Evolutionary conservation across 2,329 filamentous ascomycete genomes (phyloP).

Genomic region (Coniochaeta sp.): DNA sequence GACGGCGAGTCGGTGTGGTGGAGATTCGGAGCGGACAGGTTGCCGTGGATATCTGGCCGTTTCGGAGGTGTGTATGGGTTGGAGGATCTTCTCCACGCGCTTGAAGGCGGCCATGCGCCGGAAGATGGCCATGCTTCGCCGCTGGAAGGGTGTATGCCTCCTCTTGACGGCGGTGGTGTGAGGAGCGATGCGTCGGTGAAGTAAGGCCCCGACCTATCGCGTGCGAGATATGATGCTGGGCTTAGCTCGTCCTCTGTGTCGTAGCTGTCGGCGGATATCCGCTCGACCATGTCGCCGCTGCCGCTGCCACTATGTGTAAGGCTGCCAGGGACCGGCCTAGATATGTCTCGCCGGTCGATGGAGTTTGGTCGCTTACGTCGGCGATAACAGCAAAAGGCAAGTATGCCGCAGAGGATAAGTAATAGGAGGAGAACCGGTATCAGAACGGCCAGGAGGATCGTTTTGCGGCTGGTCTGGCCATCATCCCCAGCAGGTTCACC

Average conservation of each 20-base stretch:
- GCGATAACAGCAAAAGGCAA: conserved; percentile 20
- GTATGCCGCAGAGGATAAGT: conserved; percentile 21
- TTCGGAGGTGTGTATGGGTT: background rate
- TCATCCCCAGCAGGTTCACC: conserved; percentile 2
- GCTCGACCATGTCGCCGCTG: background rate
- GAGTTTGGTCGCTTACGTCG: conserved; percentile 6
- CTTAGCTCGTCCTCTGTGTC: background rate
- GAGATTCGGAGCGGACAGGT: background rate
- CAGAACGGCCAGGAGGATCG: conserved; percentile 34
- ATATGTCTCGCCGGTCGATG: background rate
- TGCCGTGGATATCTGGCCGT: background rate
- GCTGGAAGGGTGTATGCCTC: background rate
- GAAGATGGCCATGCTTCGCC: background rate
- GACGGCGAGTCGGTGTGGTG: background rate
- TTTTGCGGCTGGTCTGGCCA: conserved; percentile 12
- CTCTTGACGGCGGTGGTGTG: background rate
- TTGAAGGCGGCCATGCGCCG: background rate
- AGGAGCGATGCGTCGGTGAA: background rate
- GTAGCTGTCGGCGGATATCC: background rate
- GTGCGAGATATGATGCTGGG: background rate
- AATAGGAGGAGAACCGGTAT: conserved; percentile 32
- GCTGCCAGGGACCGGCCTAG: background rate
- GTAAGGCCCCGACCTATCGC: background rate
- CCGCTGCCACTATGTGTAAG: background rate
- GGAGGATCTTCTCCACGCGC: background rate